phyloP scores from a whole-genome alignment of 352 stramenopile species.

The Phytophthora kernoviae region DNA sequence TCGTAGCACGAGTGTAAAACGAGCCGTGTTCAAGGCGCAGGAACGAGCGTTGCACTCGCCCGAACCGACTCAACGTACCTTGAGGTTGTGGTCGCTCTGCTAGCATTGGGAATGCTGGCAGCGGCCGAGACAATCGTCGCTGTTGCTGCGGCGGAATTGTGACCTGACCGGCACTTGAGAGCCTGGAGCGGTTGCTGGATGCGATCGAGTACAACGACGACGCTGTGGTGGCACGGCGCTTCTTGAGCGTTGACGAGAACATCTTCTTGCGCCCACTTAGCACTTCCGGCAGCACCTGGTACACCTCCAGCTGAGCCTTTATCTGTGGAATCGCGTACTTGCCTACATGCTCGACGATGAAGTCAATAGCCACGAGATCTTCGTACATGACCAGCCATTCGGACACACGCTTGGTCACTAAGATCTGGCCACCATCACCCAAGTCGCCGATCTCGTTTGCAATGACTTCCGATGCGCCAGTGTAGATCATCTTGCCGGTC shows the following conservation, averaged over 20 bases:
- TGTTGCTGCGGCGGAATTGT: conserved; percentile 15
- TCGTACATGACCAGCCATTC: conserved; percentile 56
- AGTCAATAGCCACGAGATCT: conserved; percentile 52
- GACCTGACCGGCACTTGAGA: conserved; percentile 37
- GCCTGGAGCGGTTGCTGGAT: conserved; percentile 43
- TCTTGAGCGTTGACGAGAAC: conserved; percentile 50
- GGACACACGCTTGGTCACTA: conserved; percentile 55
- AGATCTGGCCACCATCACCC: conserved; percentile 58
- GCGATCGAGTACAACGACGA: conserved; percentile 49
- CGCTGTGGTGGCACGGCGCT: conserved; percentile 39
- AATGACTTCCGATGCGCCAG: conserved; percentile 56
- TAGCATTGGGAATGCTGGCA: conserved; percentile 6
- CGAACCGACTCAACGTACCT: conserved; percentile 34
- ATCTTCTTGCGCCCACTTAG: conserved; percentile 51
- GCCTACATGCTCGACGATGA: conserved; percentile 45
- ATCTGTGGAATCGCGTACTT: conserved; percentile 55
- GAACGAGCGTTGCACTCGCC: conserved; percentile 38
- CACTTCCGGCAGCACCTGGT: conserved; percentile 50
- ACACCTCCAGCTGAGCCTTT: conserved; percentile 50
- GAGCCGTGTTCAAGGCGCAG: conserved; percentile 45
- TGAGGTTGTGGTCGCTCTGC: conserved; percentile 7
- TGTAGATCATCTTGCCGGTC: conserved; percentile 68
- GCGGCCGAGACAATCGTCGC: conserved; percentile 36
- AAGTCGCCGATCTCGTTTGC: conserved; percentile 61
- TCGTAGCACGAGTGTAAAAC: conserved; percentile 47